These are phyloP conservation scores for Earliella scabrosa DNA, from an alignment of 1,284 basidiomycete genomes.

Conservation along the genomic window DNA sequence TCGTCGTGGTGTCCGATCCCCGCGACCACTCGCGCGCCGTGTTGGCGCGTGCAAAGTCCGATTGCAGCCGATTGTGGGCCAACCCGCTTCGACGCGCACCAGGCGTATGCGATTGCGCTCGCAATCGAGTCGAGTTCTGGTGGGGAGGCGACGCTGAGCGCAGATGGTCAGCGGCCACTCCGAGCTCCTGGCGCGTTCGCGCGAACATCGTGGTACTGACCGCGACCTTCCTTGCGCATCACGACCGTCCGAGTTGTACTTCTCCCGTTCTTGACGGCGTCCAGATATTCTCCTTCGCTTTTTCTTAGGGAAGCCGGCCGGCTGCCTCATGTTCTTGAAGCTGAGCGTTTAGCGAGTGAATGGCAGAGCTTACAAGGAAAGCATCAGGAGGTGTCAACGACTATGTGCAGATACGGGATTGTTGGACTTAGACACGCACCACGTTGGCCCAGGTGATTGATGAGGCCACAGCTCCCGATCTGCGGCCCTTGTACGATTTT, in stretches of 20 bases:
- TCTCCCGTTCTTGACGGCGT: conserved; percentile 45
- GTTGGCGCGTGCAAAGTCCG: conserved; percentile 48
- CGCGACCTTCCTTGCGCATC: conserved; percentile 93
- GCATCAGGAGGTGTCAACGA: no score
- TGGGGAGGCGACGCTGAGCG: background rate
- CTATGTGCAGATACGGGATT: no score
- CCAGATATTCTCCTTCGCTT: conserved; percentile 51
- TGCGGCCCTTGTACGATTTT: no score
- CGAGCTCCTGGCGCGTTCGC: no score
- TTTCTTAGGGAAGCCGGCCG: conserved; percentile 17
- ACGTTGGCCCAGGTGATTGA: no score
- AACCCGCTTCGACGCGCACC: conserved; percentile 59
- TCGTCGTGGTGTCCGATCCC: conserved; percentile 96
- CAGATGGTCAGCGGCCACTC: conserved; percentile 5
- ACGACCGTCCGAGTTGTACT: conserved; percentile 76
- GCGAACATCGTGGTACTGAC: conserved; percentile 46
- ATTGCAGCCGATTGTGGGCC: conserved; percentile 78
- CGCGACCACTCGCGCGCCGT: conserved; percentile 62
- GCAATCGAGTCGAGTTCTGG: conserved; percentile 89
- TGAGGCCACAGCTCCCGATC: no score
- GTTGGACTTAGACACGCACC: no score
- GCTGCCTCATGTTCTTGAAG: no score
- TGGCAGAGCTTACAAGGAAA: no score
- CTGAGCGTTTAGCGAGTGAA: no score
- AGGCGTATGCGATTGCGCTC: conserved; percentile 82